phyloP scores from a whole-genome alignment of 1,284 basidiomycete genomes.

The Fomitopsis palustris region DNA sequence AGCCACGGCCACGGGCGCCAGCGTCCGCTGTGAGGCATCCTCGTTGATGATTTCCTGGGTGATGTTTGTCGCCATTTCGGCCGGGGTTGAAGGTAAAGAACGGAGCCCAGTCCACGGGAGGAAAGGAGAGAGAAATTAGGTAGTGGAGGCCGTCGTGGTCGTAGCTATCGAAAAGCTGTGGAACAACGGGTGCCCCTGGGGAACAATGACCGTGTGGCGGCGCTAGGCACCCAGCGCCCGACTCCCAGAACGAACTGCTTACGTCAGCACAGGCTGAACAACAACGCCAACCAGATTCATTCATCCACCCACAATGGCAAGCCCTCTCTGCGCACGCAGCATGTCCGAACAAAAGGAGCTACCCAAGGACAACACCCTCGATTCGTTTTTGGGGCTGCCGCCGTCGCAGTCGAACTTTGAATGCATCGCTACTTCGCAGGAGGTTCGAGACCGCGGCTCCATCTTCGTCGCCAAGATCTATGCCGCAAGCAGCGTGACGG shows the following conservation, averaged over 20 bases:
- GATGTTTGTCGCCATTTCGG: conserved; percentile 9
- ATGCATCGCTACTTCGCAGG: conserved; percentile 59
- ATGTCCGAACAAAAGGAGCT: background rate
- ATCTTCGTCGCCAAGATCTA: conserved; percentile 63
- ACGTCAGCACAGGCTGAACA: background rate
- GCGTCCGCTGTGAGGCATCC: conserved; percentile 33
- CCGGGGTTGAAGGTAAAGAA: conserved; percentile 6
- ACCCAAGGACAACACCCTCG: conserved; percentile 35
- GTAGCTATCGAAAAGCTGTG: conserved; percentile 1
- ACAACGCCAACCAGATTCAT: background rate
- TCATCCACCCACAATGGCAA: background rate
- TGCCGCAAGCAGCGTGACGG: conserved; percentile 43
- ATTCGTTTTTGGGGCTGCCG: conserved; percentile 44
- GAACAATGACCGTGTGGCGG: conserved; percentile 7
- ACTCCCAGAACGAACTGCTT: background rate
- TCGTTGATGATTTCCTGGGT: conserved; percentile 25
- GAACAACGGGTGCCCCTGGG: background rate
- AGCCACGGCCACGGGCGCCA: conserved; percentile 80
- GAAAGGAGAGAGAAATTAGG: background rate
- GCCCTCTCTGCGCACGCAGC: background rate
- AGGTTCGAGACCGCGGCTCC: conserved; percentile 69
- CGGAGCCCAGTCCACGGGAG: conserved; percentile 15
- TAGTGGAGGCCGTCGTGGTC: conserved; percentile 5
- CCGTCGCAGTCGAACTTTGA: conserved; percentile 43
- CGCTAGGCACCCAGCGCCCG: background rate